A percentile compares a stretch with the other conserved stretches of the same genome.
Conservation (phyloP, 306 rosid species). For the Fragaria vesca region DNA sequence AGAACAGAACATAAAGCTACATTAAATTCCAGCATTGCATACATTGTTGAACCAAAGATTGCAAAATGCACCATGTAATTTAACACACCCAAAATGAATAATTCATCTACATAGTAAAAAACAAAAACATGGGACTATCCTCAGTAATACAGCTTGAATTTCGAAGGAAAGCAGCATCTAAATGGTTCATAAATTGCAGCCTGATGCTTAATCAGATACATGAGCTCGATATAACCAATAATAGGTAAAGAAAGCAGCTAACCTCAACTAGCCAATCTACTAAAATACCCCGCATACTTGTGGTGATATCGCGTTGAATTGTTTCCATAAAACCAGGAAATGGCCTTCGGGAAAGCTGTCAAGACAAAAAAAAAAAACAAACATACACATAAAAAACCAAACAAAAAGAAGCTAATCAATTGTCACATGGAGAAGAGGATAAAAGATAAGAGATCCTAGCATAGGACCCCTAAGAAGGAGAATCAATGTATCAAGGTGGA, state of each 20-base stretch:
- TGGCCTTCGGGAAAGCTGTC: conserved; percentile 76
- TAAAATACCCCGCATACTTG: conserved; percentile 80
- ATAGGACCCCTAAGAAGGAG: not conserved
- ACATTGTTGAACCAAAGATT: not conserved
- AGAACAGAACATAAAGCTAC: not conserved
- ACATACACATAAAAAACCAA: not conserved
- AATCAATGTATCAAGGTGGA: not conserved
- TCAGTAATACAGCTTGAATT: not conserved
- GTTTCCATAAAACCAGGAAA: conserved; percentile 61
- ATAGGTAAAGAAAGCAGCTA: conserved; percentile 25
- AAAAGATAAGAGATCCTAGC: conserved; percentile 15
- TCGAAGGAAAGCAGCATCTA: not conserved
- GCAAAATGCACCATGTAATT: not conserved
- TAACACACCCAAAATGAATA: not conserved
- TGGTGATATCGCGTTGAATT: conserved; percentile 73
- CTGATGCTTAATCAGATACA: not conserved
- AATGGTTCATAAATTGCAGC: conserved; percentile 13
- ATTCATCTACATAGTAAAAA: too few relatives aligned
- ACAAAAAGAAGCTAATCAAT: conserved; percentile 8
- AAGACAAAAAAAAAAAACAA: not conserved
- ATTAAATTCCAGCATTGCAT: not conserved
- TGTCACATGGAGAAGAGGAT: conserved; percentile 5
- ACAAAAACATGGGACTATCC: not conserved
- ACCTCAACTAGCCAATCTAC: conserved; percentile 99
- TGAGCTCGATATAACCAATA: not conserved